Evolutionary conservation across 352 stramenopile species (phyloP).

Genomic region (Globisporangium camurandrum): DNA sequence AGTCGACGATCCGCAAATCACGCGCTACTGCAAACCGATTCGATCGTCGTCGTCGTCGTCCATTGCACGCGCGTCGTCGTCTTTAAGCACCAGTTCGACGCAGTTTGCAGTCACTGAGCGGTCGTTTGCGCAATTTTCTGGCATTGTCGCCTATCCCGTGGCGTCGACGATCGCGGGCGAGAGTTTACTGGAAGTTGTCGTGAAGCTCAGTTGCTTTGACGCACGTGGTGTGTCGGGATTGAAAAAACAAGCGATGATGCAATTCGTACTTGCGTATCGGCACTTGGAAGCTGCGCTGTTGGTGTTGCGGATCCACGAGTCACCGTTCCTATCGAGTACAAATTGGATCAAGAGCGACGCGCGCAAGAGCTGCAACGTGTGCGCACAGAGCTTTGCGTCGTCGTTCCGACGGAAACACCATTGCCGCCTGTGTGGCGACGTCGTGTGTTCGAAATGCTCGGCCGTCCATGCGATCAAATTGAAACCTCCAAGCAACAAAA

Average conservation of each 20-base stretch:
- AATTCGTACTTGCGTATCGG: conserved; percentile 37
- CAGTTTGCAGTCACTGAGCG: conserved; percentile 28
- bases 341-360: conserved; percentile 45
- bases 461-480: conserved; percentile 52
- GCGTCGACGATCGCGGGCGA: conserved; percentile 24
- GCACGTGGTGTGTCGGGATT: conserved; percentile 25
- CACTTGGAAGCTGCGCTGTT: conserved; percentile 45
- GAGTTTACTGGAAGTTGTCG: conserved; percentile 45
- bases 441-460: conserved; percentile 69
- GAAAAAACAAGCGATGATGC: conserved; percentile 41
- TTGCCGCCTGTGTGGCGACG: conserved; percentile 64
- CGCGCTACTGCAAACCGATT: conserved; percentile 53
- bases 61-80: too few species aligned
- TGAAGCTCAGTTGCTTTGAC: conserved; percentile 64
- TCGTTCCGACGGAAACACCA: conserved; percentile 59
- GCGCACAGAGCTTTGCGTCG: conserved; percentile 46
- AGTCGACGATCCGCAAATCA: conserved; percentile 53
- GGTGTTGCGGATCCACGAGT: conserved; percentile 50
- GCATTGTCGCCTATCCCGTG: conserved; percentile 54
- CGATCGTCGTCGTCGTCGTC: too few species aligned
- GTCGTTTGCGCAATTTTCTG: conserved; percentile 55
- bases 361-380: conserved; percentile 53
- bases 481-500: conserved; percentile 42
- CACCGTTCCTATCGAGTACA: conserved; percentile 41
- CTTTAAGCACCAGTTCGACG: conserved; percentile 10